phyloP scores from a whole-genome alignment of 805 yeast genomes.

The Barnettozyma populi region DNA sequence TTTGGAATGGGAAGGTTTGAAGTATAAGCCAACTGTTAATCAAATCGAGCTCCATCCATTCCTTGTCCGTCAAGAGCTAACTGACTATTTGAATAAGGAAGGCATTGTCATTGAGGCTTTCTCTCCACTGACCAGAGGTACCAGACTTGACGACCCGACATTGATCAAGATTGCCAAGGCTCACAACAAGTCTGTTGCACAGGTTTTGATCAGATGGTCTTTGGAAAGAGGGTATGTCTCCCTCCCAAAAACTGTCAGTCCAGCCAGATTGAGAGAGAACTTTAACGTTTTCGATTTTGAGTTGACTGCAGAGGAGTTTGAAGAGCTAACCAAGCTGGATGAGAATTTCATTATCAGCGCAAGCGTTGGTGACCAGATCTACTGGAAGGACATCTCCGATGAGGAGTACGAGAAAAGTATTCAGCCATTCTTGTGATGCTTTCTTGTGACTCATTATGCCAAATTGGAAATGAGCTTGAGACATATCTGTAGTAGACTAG shows the following conservation, averaged over 20 bases:
- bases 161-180: slow-evolving; percentile 43
- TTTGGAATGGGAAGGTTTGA: slow-evolving; percentile 46
- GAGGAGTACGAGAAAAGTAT: slow-evolving; percentile 3
- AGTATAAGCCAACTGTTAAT: slow-evolving; percentile 59
- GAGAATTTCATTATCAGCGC: slow-evolving; percentile 6
- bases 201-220: slow-evolving; percentile 67
- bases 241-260: slow-evolving; percentile 57
- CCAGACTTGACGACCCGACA: slow-evolving; percentile 46
- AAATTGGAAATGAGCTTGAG: background rate
- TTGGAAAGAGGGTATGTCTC: slow-evolving; percentile 65
- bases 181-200: slow-evolving; percentile 48
- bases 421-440: background rate
- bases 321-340: slow-evolving; percentile 6
- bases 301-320: background rate
- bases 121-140: slow-evolving; percentile 71
- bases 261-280: slow-evolving; percentile 47
- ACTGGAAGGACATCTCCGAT: slow-evolving; percentile 8
- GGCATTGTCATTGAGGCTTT: slow-evolving; percentile 56
- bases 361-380: slow-evolving; percentile 6
- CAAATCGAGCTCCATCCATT: slow-evolving; percentile 80
- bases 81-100: slow-evolving; percentile 42
- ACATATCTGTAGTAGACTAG: too few species aligned
- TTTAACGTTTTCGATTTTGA: slow-evolving; percentile 37
- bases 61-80: slow-evolving; percentile 36
- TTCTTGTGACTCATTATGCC: too few species aligned